Conservation (phyloP, 2,329 filamentous ascomycete species). For the Talaromyces sp. region DNA sequence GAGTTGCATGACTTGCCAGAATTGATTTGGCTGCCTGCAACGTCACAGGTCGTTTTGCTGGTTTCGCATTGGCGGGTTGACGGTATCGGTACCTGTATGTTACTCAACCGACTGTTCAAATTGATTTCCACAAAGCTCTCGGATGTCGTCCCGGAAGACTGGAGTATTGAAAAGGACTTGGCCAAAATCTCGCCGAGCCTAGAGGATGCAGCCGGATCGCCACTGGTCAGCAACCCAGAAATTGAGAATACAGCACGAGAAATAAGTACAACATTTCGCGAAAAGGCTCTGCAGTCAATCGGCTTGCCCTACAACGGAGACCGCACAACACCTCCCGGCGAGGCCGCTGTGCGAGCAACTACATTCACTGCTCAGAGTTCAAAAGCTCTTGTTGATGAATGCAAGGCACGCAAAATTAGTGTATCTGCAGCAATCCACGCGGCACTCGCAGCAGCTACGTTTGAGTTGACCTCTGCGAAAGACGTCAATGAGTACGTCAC, state of each 20-base stretch:
- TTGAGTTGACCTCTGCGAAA: slow-evolving; percentile 7
- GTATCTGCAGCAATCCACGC: slow-evolving; percentile 15
- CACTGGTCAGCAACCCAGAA: neutral
- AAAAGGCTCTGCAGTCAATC: slow-evolving; percentile 9
- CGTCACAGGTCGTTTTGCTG: slow-evolving; percentile 15
- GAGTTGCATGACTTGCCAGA: slow-evolving; percentile 10
- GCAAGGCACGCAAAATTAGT: slow-evolving; percentile 14
- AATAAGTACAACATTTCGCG: slow-evolving; percentile 10
- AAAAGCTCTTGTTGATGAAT: slow-evolving; percentile 12
- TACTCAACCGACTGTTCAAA: slow-evolving; percentile 12
- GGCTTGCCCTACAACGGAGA: slow-evolving; percentile 16
- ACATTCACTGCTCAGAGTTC: slow-evolving; percentile 11
- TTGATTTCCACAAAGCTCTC: neutral
- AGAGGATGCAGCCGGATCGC: slow-evolving; percentile 15
- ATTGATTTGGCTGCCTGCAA: slow-evolving; percentile 12
- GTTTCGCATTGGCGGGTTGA: slow-evolving; percentile 18
- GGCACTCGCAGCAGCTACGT: slow-evolving; percentile 14
- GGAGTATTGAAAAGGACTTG: neutral
- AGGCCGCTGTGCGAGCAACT: slow-evolving; percentile 2
- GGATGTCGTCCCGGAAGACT: neutral
- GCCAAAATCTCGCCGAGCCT: slow-evolving; percentile 15
- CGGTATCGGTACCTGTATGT: slow-evolving; percentile 14
- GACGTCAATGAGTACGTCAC: slow-evolving; percentile 9
- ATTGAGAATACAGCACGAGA: slow-evolving; percentile 9
- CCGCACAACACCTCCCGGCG: slow-evolving; percentile 7